Evolutionary conservation across 202 grass and related monocot species (phyloP).

Genomic region (Thinopyrum obtusiflorum): DNA sequence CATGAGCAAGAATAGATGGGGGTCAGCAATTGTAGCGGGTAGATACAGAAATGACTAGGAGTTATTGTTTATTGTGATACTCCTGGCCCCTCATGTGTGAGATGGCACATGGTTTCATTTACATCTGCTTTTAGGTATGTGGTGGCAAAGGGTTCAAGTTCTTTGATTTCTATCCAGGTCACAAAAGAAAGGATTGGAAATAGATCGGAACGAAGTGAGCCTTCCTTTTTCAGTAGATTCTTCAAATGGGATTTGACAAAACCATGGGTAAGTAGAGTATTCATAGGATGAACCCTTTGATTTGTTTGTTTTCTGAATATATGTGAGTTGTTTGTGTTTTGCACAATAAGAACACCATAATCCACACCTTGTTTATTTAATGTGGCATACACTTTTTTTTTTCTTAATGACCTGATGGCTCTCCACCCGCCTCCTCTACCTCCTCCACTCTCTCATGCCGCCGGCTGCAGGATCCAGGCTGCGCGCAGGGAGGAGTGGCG

Average conservation of each 20-base stretch:
- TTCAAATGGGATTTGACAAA: constrained; percentile 69
- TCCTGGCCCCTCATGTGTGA: too few species aligned
- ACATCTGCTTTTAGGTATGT: too few species aligned
- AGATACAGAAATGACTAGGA: too few species aligned
- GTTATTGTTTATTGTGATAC: too few species aligned
- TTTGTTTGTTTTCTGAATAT: constrained; percentile 9
- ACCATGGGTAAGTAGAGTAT: constrained; percentile 50
- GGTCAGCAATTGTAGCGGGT: too few species aligned
- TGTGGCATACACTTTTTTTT: neutral
- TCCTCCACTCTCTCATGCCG: too few species aligned
- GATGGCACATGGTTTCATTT: too few species aligned
- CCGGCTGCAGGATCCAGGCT: too few species aligned
- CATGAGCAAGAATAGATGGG: too few species aligned
- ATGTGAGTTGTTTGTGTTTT: constrained; percentile 1
- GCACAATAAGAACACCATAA: neutral
- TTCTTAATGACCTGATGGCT: neutral
- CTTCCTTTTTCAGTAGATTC: constrained; percentile 77
- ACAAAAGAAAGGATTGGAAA: constrained; percentile 82
- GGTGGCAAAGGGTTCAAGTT: too few species aligned
- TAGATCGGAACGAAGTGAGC: constrained; percentile 70
- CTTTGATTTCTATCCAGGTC: constrained; percentile 29
- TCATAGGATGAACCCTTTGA: neutral
- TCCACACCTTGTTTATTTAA: neutral
- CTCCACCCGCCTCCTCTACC: too few species aligned
- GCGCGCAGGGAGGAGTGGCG: too few species aligned